A percentile compares a stretch with the other conserved stretches of the same genome.
Conservation (phyloP, 176 grass and related monocot species). For the Zea mays region Zm-B73-REFERENCE-NAM-5.0 NC_050098.1:219962001-219962500, state of each 20-base stretch:
- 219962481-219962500: constrained; percentile 2
- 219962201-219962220: constrained; percentile 70
- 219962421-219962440: not conserved
- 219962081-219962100: not conserved
- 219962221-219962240: constrained; percentile 54
- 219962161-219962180: constrained; percentile 54
- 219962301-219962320: constrained; percentile 71
- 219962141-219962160: constrained; percentile 54
- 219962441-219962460: not conserved
- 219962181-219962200: constrained; percentile 62
- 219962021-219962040: constrained; percentile 70
- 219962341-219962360: constrained; percentile 17
- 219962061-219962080: constrained; percentile 26
- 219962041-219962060: constrained; percentile 17
- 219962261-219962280: constrained; percentile 85
- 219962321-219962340: constrained; percentile 46
- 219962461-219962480: not conserved
- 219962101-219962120: constrained; percentile 1
- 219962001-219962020: constrained; percentile 85
- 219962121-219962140: constrained; percentile 66
- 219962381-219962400: not conserved
- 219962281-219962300: constrained; percentile 74
- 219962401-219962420: not conserved
- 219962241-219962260: constrained; percentile 56
- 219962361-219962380: not conserved